Percentiles rank a stretch among this genome's conserved stretches.
Evolutionary conservation across 2,329 filamentous ascomycete species (phyloP).

Genomic region (Zasmidium citrigriseum): DNA sequence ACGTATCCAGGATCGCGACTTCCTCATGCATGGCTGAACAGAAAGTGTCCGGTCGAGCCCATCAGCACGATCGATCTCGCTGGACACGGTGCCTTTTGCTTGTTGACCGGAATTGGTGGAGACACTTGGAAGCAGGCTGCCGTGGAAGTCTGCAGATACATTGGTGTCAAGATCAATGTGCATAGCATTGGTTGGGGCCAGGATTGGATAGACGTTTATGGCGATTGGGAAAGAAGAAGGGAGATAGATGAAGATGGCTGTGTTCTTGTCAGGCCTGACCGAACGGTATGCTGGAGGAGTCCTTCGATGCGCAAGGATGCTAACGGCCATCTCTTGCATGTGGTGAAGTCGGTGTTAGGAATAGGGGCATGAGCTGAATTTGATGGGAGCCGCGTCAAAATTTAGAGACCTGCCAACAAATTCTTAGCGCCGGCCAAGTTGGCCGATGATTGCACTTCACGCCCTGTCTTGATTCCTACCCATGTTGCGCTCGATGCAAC

Average conservation of each 20-base stretch:
- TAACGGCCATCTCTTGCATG: conserved; percentile 23
- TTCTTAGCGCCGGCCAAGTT: too few species aligned
- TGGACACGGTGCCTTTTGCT: conserved; percentile 53
- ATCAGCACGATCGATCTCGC: conserved; percentile 63
- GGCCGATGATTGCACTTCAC: too few species aligned
- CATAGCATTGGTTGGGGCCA: conserved; percentile 59
- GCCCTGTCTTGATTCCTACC: too few species aligned
- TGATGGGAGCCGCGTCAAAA: too few species aligned
- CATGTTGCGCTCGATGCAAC: too few species aligned
- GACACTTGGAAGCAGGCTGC: conserved; percentile 57
- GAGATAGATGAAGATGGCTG: conserved; percentile 60
- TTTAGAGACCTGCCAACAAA: too few species aligned
- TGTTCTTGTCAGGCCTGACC: conserved; percentile 60
- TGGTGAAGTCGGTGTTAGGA: conserved; percentile 29
- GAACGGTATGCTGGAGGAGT: conserved; percentile 59
- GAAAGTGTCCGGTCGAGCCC: conserved; percentile 42
- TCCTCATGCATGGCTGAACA: conserved; percentile 65
- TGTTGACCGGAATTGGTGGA: conserved; percentile 55
- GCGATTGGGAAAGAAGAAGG: conserved; percentile 57
- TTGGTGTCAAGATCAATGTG: conserved; percentile 51
- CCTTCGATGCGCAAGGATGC: conserved; percentile 28
- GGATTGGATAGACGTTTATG: conserved; percentile 64
- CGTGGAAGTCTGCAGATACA: conserved; percentile 34
- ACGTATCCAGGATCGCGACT: conserved; percentile 62
- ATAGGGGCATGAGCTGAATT: too few species aligned